Conservation (phyloP, 2,329 filamentous ascomycete genomes). For the Aspergillus quadricinctus region DNA sequence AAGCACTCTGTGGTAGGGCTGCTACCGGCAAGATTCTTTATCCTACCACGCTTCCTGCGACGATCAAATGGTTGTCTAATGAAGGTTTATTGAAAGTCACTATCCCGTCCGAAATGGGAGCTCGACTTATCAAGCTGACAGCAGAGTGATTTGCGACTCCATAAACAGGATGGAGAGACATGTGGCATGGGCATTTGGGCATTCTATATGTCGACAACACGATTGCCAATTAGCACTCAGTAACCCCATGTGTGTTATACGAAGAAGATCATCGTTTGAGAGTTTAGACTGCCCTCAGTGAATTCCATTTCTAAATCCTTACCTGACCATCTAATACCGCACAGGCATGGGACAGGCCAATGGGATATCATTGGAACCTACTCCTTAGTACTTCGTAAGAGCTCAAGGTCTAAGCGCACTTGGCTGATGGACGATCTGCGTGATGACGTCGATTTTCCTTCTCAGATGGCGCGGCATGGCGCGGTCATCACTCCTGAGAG, state of each 20-base stretch:
- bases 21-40: slow-evolving; percentile 6
- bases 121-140: slow-evolving; percentile 9
- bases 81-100: slow-evolving; percentile 1
- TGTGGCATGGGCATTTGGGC: neutral
- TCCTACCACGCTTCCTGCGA: slow-evolving; percentile 3
- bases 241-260: too few species aligned
- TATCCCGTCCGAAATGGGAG: slow-evolving; percentile 2
- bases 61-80: neutral
- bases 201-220: neutral
- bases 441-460: too few species aligned
- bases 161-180: neutral
- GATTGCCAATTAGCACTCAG: too few species aligned
- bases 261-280: too few species aligned
- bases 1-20: neutral
- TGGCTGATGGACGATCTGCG: too few species aligned
- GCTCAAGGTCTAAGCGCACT: neutral
- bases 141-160: neutral
- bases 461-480: too few species aligned
- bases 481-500: too few species aligned
- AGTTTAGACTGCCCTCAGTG: too few species aligned
- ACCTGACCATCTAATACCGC: too few species aligned
- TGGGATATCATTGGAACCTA: too few species aligned
- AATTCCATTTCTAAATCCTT: too few species aligned
- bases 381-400: neutral
- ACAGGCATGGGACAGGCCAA: too few species aligned